A percentile compares a stretch with the other conserved stretches of the same genome.
phyloP scores from a whole-genome alignment of 2,329 filamentous ascomycete species.

The Aspergillus novofumigatus region DNA sequence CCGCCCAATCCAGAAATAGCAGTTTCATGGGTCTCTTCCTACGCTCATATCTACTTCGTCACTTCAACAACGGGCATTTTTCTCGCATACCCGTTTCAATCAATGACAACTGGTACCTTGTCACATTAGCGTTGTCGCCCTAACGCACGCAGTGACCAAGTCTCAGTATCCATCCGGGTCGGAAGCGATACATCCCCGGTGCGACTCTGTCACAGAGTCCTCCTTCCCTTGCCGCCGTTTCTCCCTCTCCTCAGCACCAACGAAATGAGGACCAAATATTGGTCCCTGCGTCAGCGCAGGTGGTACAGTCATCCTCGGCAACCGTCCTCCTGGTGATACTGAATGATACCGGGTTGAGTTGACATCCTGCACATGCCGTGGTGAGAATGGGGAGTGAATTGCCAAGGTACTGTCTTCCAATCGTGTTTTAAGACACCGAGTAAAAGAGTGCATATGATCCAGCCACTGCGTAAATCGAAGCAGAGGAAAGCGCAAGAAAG shows the following conservation, averaged over 20 bases:
- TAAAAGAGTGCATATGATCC: too few species aligned
- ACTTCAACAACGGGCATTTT: too few species aligned
- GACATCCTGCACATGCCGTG: slow-evolving; percentile 9
- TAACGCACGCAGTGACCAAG: not conserved
- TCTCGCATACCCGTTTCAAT: too few species aligned
- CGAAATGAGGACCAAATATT: slow-evolving; percentile 18
- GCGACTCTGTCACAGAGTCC: slow-evolving; percentile 1
- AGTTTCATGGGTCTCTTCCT: not conserved
- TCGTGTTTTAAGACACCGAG: too few species aligned
- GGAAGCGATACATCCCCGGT: slow-evolving; percentile 11
- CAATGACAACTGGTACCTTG: too few species aligned
- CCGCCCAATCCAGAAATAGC: too few species aligned
- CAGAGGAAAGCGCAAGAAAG: not conserved
- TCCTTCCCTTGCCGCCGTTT: not conserved
- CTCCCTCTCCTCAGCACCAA: too few species aligned
- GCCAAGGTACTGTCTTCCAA: too few species aligned
- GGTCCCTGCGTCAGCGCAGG: slow-evolving; percentile 23
- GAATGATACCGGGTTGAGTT: slow-evolving; percentile 13
- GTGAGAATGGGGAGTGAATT: too few species aligned
- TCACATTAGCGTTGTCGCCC: too few species aligned
- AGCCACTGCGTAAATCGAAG: not conserved
- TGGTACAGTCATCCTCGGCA: slow-evolving; percentile 25
- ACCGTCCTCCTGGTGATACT: slow-evolving; percentile 8
- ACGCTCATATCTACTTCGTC: not conserved
- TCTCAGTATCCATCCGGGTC: slow-evolving; percentile 12